Conservation (phyloP, 805 yeast genomes). For the Hanseniaspora pseudoguilliermondii region DNA sequence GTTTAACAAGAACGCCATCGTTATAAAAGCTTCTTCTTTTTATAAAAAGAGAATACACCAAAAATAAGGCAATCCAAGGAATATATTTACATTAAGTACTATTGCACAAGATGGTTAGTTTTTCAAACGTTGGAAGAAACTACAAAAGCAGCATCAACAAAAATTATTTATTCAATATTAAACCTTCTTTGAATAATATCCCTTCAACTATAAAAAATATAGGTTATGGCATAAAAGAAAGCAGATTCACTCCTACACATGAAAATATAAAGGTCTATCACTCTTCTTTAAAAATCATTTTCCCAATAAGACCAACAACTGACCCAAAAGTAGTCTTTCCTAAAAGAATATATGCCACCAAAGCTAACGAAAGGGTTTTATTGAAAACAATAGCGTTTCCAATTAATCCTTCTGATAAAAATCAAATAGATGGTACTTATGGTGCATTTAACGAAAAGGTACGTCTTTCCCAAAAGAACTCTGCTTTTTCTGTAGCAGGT, state of each 20-base stretch:
- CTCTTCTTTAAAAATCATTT: background rate
- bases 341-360: background rate
- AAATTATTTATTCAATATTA: background rate
- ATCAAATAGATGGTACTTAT: slow-evolving; percentile 74
- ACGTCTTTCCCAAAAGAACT: slow-evolving; percentile 42
- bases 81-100: background rate
- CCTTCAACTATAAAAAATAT: background rate
- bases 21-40: background rate
- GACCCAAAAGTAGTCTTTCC: background rate
- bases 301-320: background rate
- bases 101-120: background rate
- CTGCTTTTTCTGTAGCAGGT: slow-evolving; percentile 74
- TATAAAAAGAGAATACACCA: background rate
- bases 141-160: background rate
- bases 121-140: background rate
- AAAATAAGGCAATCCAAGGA: background rate
- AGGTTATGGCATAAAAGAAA: background rate
- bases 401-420: slow-evolving; percentile 79
- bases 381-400: slow-evolving; percentile 67
- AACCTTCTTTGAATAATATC: background rate
- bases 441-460: slow-evolving; percentile 57
- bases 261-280: background rate
- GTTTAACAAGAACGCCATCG: too few species aligned
- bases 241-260: background rate
- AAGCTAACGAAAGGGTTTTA: slow-evolving; percentile 28